Conservation (phyloP, 176 grass and related monocot genomes). For the Thalia dealbata region DNA sequence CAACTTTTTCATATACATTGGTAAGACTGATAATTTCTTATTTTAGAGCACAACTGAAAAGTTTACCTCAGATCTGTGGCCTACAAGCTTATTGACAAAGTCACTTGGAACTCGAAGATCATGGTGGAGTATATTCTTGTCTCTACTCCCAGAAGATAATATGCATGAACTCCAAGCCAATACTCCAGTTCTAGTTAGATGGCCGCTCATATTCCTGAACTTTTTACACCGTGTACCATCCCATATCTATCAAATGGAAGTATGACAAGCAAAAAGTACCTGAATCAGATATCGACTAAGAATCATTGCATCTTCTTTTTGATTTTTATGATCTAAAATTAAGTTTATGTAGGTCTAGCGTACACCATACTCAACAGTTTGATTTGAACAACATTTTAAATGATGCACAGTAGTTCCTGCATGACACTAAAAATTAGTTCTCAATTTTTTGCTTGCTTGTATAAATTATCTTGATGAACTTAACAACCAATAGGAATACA, state of each 20-base stretch:
- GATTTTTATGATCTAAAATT: not conserved
- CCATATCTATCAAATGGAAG: conserved; percentile 61
- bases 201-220: conserved; percentile 79
- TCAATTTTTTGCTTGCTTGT: too few species aligned
- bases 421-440: too few species aligned
- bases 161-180: conserved; percentile 84
- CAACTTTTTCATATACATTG: not conserved
- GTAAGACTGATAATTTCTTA: not conserved
- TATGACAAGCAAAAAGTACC: not conserved
- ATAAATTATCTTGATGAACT: too few species aligned
- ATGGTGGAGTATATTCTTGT: conserved; percentile 89
- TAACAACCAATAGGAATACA: too few species aligned
- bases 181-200: conserved; percentile 69
- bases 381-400: not conserved
- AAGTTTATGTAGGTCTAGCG: not conserved
- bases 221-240: conserved; percentile 77
- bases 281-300: not conserved
- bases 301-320: not conserved
- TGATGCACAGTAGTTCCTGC: too few species aligned
- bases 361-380: not conserved
- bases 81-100: conserved; percentile 62
- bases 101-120: conserved; percentile 69
- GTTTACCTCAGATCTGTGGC: conserved; percentile 88
- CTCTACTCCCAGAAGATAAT: conserved; percentile 88
- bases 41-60: not conserved